Evolutionary conservation across 345 rosid species (phyloP), one percentile per base, ranked within the genome.

Genomic region (Salix suchowensis): DNA sequence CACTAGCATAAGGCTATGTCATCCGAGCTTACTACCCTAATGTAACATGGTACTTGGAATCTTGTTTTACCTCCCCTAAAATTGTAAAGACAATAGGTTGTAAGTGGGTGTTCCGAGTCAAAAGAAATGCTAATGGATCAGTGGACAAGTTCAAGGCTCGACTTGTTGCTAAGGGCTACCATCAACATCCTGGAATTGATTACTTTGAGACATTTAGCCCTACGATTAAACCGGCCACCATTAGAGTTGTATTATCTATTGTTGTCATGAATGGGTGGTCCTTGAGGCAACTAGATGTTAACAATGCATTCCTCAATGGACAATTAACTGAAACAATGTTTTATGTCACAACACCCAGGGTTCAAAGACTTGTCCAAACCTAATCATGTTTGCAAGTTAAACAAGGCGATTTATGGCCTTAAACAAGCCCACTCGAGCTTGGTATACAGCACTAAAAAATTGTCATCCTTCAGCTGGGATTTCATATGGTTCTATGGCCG

Each of bases 401-500:
- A 26, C 0, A 64, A 64, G 67, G 67, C 2, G 0, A 8, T 64
- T 64, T 30, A 65, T 30, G 39, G 21, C 2, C 3, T 30, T 13
- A 65, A 65, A 65, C n/a, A 65, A 28, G 19, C 8, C 1, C n/a
- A n/a, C n/a, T 0, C 2, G 21, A 3, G 39, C 39, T 5, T 65
- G 39, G 67, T 65, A 48, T 4, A 48, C 6, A 15, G 0, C 52
- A 4, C 2, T 48, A 4, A 48, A 15, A 48, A 2, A 14, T 0
- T 4, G 21, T 0, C 4, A 48, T 48, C 4, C 6, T 48, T 4
- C 5, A 48, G 0, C 0, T 48, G 19, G 21, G 21, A 0, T 48
- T 15, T 15, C 54, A 48, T 0, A 48, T 0, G 4, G 1, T 0
- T 46, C 18, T 1, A 13, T 3, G 52, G 1, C 0, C 4, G 18